Conservation (phyloP, 1,284 basidiomycete genomes). For the Melampsora larici-populina region DNA sequence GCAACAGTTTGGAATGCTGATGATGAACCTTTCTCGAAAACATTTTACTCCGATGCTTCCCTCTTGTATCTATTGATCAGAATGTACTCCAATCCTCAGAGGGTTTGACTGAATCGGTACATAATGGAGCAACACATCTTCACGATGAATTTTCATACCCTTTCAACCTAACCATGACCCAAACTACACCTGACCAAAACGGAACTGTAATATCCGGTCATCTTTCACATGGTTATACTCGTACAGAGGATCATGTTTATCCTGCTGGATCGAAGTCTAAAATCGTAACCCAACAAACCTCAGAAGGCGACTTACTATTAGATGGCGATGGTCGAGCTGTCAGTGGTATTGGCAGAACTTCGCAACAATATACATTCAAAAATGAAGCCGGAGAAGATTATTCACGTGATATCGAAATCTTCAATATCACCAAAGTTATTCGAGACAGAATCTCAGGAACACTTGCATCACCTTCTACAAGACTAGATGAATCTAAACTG, state of each 20-base stretch:
- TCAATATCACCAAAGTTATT: neutral
- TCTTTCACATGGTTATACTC: conserved; percentile 10
- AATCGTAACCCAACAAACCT: conserved; percentile 16
- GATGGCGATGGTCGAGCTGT: conserved; percentile 21
- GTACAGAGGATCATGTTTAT: neutral
- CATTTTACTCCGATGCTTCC: no score
- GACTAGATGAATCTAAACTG: no score
- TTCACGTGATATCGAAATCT: conserved; percentile 1
- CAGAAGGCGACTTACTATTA: conserved; percentile 1
- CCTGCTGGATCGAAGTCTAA: neutral
- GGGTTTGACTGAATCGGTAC: neutral
- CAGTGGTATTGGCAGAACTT: conserved; percentile 11
- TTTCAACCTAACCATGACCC: conserved; percentile 5
- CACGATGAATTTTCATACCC: conserved; percentile 25
- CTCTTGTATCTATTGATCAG: neutral
- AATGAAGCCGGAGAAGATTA: neutral
- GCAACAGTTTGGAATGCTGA: neutral
- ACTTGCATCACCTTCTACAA: neutral
- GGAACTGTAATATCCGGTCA: conserved; percentile 6
- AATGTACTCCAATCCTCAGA: neutral
- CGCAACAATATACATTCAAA: conserved; percentile 22
- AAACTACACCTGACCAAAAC: neutral
- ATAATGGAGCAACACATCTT: neutral
- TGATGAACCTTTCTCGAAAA: no score
- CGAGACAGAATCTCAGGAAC: neutral